A percentile compares a stretch with the other conserved stretches of the same genome.
Evolutionary conservation across 1,284 basidiomycete species (phyloP).

Genomic region (Amylostereum areolatum): DNA sequence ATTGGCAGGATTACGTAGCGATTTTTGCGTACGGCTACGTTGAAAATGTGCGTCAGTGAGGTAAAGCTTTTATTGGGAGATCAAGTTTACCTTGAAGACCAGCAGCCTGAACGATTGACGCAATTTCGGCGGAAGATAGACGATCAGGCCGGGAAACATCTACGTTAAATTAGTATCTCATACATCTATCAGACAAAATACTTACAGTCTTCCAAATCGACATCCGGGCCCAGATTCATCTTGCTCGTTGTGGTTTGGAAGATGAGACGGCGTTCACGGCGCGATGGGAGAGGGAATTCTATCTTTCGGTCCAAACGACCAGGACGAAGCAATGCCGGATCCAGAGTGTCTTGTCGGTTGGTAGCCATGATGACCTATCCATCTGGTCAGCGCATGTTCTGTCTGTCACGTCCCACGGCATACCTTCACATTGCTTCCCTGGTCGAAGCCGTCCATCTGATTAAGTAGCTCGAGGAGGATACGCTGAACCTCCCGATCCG

Average conservation of each 20-base stretch:
- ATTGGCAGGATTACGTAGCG: constrained; percentile 95
- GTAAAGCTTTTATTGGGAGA: not conserved
- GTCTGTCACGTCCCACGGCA: no score
- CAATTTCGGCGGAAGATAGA: constrained; percentile 93
- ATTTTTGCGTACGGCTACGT: constrained; percentile 90
- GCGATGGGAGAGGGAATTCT: constrained; percentile 93
- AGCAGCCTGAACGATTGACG: constrained; percentile 94
- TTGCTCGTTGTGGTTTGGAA: constrained; percentile 98
- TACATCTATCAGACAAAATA: constrained; percentile 10
- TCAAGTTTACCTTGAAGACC: constrained; percentile 80
- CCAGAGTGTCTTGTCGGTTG: constrained; percentile 92
- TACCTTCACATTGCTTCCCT: constrained; percentile 98
- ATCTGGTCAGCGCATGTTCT: no score
- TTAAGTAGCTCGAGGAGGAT: constrained; percentile 97
- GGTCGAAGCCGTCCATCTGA: constrained; percentile 99
- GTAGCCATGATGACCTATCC: constrained; percentile 97
- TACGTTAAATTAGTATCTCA: constrained; percentile 23
- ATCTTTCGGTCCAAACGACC: constrained; percentile 99
- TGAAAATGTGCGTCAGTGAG: not conserved
- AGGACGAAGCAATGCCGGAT: constrained; percentile 95
- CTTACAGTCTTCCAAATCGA: constrained; percentile 97
- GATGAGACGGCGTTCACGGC: constrained; percentile 94
- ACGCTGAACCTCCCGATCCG: constrained; percentile 98
- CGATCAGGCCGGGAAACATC: constrained; percentile 97
- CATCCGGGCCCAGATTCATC: constrained; percentile 98